phyloP scores from a whole-genome alignment of 148 eudicot genomes.

The Rhododendron kiyosumense region DNA sequence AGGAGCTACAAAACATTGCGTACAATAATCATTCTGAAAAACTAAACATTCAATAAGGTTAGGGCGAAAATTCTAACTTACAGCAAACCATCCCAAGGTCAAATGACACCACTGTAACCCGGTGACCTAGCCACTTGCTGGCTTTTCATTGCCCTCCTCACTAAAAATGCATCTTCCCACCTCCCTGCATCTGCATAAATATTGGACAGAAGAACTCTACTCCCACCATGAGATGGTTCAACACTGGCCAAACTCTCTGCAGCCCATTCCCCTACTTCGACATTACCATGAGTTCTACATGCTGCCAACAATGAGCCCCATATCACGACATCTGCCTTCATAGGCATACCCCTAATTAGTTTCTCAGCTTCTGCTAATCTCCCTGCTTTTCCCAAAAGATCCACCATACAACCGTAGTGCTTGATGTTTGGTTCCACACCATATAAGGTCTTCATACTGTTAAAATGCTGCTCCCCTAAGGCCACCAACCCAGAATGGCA shows the following conservation, averaged over 20 bases:
- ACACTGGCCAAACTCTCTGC: conserved; percentile 53
- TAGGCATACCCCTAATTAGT: conserved; percentile 63
- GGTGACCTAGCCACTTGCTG: conserved; percentile 50
- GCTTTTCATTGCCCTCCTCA: conserved; percentile 41
- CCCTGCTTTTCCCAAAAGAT: conserved; percentile 76
- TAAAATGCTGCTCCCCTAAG: conserved; percentile 50
- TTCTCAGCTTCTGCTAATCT: conserved; percentile 67
- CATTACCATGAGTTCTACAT: conserved; percentile 54
- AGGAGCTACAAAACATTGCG: background rate
- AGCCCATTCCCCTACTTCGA: conserved; percentile 61
- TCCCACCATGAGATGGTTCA: conserved; percentile 69
- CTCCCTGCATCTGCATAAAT: conserved; percentile 74
- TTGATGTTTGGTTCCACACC: conserved; percentile 61
- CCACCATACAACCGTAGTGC: conserved; percentile 90
- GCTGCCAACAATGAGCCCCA: conserved; percentile 90
- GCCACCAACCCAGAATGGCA: conserved; percentile 84
- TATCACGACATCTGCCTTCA: conserved; percentile 78
- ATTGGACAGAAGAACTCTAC: conserved; percentile 67
- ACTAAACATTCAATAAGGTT: background rate
- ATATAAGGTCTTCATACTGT: conserved; percentile 48
- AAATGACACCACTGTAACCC: conserved; percentile 69
- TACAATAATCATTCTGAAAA: background rate
- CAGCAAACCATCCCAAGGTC: conserved; percentile 4
- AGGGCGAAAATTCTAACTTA: background rate
- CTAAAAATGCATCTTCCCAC: conserved; percentile 65